Evolutionary conservation across 805 yeast genomes (phyloP), one percentile per base, ranked within the genome.

Genomic region (Sugiyamaella marilandica): DNA sequence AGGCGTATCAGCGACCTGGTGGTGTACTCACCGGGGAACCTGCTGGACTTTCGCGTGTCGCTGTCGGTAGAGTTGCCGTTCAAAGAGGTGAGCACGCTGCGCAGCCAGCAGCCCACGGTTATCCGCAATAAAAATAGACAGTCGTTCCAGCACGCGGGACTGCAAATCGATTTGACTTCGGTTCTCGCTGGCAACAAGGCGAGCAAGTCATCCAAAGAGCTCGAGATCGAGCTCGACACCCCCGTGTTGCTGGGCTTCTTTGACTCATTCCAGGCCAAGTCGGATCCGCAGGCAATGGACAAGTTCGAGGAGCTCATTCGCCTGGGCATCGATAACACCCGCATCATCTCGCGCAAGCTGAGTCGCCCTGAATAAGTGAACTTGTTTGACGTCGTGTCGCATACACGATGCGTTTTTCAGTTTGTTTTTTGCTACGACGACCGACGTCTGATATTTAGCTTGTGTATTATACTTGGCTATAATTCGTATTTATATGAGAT

Each of bases 21-120:
- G 61, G 74, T 90, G 18, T 83, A 80, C 62, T 78, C 85, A 51
- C 97, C 97, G 2, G 84, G 86, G 57, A 80, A 86, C 32, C 75
- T 82, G 68, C 84, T 83, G 64, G 97, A 90, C 69, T 74, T 84
- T 59, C 77, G 95, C 60, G 71, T 90, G 35, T 83, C 95, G 5
- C 70, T 91, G 57, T 81, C 88, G 36, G 68, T 86, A 29, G 97
- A 90, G 79, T 66, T 83, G 54, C 96, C 96, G 0, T 43, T 53
- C 29, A 32, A 52, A 68, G 83, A 71, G 60, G 84, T 65, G 78
- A 70, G 76, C 73, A 63, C 79, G 68, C 74, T 74, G 64, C 16
- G n/a, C 33, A 71, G 77, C 62, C 73, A 77, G 64, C 71, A 76
- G 53, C 84, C 85, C 7, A 72, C 76, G 21, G 64, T 78, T 54